phyloP scores from a whole-genome alignment of 192 early-diverging fungal species.

The Spinellus fusiger region DNA sequence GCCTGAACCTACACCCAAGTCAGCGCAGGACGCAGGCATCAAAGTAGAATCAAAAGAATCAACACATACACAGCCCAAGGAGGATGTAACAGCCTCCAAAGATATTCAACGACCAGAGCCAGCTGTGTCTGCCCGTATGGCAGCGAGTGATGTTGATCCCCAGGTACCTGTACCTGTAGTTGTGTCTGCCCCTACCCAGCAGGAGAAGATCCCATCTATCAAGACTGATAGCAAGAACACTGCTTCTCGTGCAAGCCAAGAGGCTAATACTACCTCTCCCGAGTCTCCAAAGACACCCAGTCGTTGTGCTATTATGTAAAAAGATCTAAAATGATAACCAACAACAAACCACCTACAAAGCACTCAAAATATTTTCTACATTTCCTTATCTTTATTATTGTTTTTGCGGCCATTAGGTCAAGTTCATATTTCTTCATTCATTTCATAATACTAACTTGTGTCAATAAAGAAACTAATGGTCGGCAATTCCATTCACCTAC shows the following conservation, averaged over 20 bases:
- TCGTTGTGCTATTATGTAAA: not conserved
- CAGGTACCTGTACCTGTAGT: not conserved
- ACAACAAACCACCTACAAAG: too few relatives aligned
- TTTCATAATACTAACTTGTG: too few relatives aligned
- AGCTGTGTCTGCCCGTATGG: constrained; percentile 1
- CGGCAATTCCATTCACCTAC: too few relatives aligned
- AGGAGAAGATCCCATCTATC: not conserved
- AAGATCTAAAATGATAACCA: too few relatives aligned
- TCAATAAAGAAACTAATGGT: too few relatives aligned
- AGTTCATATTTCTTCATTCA: too few relatives aligned
- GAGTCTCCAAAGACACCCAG: not conserved
- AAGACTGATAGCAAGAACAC: not conserved
- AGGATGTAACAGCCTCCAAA: not conserved
- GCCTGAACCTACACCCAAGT: too few relatives aligned
- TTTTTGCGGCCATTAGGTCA: too few relatives aligned
- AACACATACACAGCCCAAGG: not conserved
- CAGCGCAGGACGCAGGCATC: not conserved
- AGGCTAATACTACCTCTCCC: not conserved
- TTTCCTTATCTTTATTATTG: too few relatives aligned
- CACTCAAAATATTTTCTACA: too few relatives aligned
- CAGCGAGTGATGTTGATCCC: constrained; percentile 9
- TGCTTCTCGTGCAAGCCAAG: not conserved
- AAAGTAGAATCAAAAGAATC: not conserved
- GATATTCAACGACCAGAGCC: not conserved
- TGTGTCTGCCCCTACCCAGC: not conserved